phyloP scores from a whole-genome alignment of 495 filamentous ascomycete species.

The Penicillium turbatum region DNA sequence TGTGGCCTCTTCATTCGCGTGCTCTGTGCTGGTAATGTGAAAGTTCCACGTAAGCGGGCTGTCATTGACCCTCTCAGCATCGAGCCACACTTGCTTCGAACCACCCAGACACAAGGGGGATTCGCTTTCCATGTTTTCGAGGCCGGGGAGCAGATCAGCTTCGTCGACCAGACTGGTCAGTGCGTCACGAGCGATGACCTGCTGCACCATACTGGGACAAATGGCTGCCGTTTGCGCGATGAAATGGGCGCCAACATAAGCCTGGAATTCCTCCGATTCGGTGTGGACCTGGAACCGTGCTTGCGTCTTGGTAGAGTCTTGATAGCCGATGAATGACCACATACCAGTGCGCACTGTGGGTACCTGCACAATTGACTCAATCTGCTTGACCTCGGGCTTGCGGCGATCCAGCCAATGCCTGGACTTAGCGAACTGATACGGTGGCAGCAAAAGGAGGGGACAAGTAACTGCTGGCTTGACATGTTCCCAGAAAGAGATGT shows the following conservation, averaged over 20 bases:
- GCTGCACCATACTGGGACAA: constrained; percentile 42
- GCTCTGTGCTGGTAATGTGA: background rate
- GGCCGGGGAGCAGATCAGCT: background rate
- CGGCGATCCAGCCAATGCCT: background rate
- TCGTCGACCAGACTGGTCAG: constrained; percentile 33
- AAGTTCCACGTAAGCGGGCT: background rate
- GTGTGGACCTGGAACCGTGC: background rate
- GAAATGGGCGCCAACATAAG: constrained; percentile 24
- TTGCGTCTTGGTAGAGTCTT: background rate
- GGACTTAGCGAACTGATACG: background rate
- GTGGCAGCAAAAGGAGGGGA: background rate
- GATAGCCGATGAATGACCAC: background rate
- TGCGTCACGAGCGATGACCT: constrained; percentile 47
- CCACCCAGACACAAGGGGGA: background rate
- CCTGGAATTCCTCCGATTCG: background rate
- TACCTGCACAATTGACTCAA: background rate
- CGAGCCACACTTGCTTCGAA: background rate
- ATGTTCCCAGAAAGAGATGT: background rate
- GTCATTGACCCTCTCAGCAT: background rate
- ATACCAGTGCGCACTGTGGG: background rate
- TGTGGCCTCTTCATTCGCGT: background rate
- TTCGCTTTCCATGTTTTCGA: background rate
- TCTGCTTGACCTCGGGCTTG: background rate
- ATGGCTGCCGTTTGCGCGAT: constrained; percentile 48
- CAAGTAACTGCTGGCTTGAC: background rate